These are phyloP conservation scores for Eimeria necatrix DNA, from an alignment of 169 alveolate genomes.

Conservation along the genomic window DNA sequence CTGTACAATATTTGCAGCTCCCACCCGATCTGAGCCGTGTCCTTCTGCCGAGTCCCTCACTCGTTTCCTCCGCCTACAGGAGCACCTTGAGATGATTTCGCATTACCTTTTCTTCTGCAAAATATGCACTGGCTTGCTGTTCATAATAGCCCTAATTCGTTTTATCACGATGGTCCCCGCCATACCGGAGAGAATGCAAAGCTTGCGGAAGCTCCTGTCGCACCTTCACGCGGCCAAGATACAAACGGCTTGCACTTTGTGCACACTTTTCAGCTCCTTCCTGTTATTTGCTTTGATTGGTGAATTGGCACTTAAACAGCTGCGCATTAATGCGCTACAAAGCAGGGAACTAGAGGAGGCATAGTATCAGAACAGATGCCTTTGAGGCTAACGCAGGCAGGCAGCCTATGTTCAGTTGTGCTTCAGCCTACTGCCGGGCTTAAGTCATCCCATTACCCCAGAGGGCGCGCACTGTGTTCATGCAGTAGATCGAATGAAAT, in stretches of 20 bases:
- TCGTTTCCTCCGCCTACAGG: constrained; percentile 71
- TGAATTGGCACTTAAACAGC: background rate
- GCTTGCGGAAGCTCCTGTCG: constrained; percentile 65
- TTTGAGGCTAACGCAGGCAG: too few species aligned
- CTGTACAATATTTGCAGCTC: constrained; percentile 26
- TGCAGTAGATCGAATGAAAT: too few species aligned
- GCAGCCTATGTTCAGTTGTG: too few species aligned
- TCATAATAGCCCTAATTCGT: constrained; percentile 56
- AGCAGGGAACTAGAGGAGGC: background rate
- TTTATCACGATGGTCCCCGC: constrained; percentile 70
- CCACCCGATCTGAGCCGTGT: constrained; percentile 62
- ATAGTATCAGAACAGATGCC: background rate
- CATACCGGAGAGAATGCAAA: constrained; percentile 60
- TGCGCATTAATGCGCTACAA: too few species aligned
- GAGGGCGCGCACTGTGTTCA: too few species aligned
- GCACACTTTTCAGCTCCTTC: constrained; percentile 66
- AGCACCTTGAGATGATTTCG: constrained; percentile 47
- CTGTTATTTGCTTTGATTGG: constrained; percentile 60
- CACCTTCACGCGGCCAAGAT: constrained; percentile 66
- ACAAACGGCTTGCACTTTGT: constrained; percentile 60
- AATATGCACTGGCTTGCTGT: constrained; percentile 52
- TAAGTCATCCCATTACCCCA: too few species aligned
- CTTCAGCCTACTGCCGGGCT: too few species aligned
- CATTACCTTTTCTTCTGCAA: constrained; percentile 55
- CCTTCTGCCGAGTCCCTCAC: constrained; percentile 76